These are phyloP conservation scores for Cucurbita maxima DNA, from an alignment of 306 rosid genomes.

Conservation along the genomic window DNA sequence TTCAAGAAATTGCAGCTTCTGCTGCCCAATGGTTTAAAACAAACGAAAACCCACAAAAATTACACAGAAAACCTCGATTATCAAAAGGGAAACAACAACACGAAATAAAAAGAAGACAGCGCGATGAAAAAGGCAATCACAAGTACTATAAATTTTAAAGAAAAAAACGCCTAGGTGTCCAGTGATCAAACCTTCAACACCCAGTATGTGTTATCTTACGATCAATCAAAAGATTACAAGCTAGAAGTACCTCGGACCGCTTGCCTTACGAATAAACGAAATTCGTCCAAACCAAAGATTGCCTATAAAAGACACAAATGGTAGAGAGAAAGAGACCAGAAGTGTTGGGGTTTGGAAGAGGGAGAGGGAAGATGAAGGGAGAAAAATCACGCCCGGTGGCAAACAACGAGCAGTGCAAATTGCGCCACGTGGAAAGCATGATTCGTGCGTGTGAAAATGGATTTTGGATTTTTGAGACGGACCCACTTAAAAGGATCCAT, in stretches of 20 bases:
- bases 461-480: background rate
- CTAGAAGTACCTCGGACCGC: background rate
- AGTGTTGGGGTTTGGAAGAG: background rate
- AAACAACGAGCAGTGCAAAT: slow-evolving; percentile 12
- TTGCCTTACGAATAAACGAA: background rate
- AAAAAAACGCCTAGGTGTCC: background rate
- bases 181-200: background rate
- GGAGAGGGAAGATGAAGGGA: background rate
- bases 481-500: background rate
- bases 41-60: background rate
- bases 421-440: slow-evolving; percentile 38
- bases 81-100: background rate
- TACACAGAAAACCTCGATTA: background rate
- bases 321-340: background rate
- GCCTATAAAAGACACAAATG: background rate
- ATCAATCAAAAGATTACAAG: background rate
- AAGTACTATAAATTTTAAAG: background rate
- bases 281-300: background rate
- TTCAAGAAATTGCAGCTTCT: background rate
- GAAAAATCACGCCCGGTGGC: background rate
- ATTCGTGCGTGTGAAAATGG: slow-evolving; percentile 4
- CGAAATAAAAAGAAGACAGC: background rate
- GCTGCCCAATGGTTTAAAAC: background rate
- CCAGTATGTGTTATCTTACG: background rate
- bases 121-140: background rate